These are phyloP conservation scores for Bjerkandera adusta DNA, from an alignment of 1,284 basidiomycete species.

Conservation along the genomic window DNA sequence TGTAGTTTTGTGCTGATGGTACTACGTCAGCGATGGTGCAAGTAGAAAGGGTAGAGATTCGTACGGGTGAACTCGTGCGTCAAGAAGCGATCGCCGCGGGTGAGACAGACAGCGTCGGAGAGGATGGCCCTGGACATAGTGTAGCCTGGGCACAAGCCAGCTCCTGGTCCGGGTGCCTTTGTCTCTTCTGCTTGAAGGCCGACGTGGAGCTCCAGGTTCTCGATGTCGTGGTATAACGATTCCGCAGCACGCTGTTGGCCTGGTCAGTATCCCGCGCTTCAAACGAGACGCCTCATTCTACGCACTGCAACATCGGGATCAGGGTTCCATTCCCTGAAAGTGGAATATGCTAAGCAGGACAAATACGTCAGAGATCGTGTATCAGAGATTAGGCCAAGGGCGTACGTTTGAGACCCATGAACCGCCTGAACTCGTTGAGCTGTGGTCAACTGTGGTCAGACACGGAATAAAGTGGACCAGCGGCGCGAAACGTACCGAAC, in stretches of 20 bases:
- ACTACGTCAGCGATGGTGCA: constrained; percentile 33
- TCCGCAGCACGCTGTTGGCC: constrained; percentile 55
- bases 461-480: not conserved
- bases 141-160: constrained; percentile 81
- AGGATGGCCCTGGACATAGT: constrained; percentile 85
- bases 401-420: constrained; percentile 47
- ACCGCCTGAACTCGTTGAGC: constrained; percentile 60
- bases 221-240: constrained; percentile 68
- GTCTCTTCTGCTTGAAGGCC: constrained; percentile 38
- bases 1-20: constrained; percentile 62
- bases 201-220: constrained; percentile 69
- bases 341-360: constrained; percentile 34
- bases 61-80: constrained; percentile 67
- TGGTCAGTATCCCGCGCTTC: not conserved
- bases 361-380: not conserved
- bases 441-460: not conserved
- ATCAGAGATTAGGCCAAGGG: not conserved
- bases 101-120: constrained; percentile 77
- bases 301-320: constrained; percentile 60
- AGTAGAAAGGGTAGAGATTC: constrained; percentile 31
- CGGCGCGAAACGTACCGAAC: constrained; percentile 38
- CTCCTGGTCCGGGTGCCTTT: constrained; percentile 57
- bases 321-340: constrained; percentile 79
- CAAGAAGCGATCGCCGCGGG: constrained; percentile 63
- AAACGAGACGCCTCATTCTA: constrained; percentile 12